phyloP scores from a whole-genome alignment of 2,329 filamentous ascomycete genomes.

The Aspergillus aculeatinus region DNA sequence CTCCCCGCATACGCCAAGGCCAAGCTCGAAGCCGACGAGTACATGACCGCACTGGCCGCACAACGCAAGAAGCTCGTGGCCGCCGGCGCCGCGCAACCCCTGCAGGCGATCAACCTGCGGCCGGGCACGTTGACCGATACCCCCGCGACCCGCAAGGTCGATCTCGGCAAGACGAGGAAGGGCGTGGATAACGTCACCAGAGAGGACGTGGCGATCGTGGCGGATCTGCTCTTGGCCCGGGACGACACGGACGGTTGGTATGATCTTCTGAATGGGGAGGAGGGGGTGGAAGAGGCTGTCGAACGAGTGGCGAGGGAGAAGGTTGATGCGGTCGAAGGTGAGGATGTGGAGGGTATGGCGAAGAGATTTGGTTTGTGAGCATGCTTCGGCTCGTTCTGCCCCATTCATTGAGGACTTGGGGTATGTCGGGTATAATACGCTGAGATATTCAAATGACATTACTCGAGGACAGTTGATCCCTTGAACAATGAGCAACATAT shows the following conservation, averaged over 20 bases:
- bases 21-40: constrained; percentile 58
- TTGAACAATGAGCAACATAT: too few relatives aligned
- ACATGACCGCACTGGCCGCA: constrained; percentile 48
- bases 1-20: constrained; percentile 55
- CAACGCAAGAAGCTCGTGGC: constrained; percentile 29
- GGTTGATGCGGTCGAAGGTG: constrained; percentile 50
- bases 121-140: constrained; percentile 52
- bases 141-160: constrained; percentile 48
- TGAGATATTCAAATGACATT: too few relatives aligned
- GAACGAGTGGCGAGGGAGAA: constrained; percentile 46
- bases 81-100: constrained; percentile 22
- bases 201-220: constrained; percentile 53
- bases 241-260: constrained; percentile 53
- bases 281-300: constrained; percentile 48
- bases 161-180: constrained; percentile 47
- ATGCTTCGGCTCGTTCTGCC: neutral
- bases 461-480: too few relatives aligned
- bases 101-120: constrained; percentile 53
- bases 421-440: neutral
- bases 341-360: constrained; percentile 51
- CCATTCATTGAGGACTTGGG: neutral
- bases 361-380: constrained; percentile 22
- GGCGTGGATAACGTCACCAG: constrained; percentile 48
- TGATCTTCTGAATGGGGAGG: constrained; percentile 54
- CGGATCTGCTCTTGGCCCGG: constrained; percentile 50